Evolutionary conservation across 768 basidiomycete genomes (phyloP).

Genomic region (Suillus subluteus): DNA sequence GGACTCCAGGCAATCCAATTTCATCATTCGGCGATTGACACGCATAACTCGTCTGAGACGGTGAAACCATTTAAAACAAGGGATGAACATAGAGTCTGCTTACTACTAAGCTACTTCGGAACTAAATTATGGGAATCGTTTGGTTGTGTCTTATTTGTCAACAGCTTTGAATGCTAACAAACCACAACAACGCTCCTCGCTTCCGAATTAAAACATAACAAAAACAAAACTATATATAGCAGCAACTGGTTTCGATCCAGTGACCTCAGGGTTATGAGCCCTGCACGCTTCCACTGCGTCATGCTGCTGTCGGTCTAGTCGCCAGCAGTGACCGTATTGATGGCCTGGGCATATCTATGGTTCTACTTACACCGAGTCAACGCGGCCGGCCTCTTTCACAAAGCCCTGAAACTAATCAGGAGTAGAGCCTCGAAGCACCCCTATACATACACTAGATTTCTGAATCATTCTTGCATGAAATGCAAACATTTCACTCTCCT

Average conservation of each 20-base stretch:
- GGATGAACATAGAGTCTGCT: background rate
- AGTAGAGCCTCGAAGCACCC: background rate
- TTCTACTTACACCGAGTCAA: background rate
- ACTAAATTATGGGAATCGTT: background rate
- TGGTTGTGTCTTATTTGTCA: background rate
- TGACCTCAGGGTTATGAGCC: conserved; percentile 34
- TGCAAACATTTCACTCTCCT: background rate
- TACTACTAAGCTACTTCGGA: no score
- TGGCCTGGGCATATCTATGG: background rate
- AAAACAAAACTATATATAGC: conserved; percentile 18
- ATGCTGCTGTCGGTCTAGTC: conserved; percentile 20
- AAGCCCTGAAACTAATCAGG: background rate
- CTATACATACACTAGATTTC: background rate
- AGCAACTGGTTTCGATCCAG: conserved; percentile 37
- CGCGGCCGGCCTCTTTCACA: background rate
- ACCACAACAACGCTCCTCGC: conserved; percentile 12
- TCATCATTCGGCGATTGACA: background rate
- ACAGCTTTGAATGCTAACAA: conserved; percentile 11
- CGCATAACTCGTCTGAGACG: background rate
- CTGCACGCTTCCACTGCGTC: conserved; percentile 35
- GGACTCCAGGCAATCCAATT: background rate
- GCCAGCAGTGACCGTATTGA: background rate
- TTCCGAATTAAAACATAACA: background rate
- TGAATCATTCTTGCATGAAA: background rate
- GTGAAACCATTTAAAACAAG: background rate